Evolutionary conservation across 208 protist species (phyloP).

Genomic region (Entamoeba invadens): DNA sequence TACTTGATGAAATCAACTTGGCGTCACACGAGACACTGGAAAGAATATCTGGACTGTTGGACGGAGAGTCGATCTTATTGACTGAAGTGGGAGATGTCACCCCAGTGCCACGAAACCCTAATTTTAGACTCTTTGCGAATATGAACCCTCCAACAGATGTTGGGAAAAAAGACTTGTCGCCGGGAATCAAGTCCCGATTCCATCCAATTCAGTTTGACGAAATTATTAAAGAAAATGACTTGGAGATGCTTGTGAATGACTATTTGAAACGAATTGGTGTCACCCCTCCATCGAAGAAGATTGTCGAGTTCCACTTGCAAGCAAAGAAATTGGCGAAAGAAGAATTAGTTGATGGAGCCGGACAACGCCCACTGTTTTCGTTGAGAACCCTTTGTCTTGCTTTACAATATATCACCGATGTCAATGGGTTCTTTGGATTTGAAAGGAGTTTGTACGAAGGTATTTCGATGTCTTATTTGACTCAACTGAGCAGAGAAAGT

Average conservation of each 20-base stretch:
- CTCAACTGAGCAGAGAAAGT: constrained; percentile 67
- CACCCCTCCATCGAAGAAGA: constrained; percentile 53
- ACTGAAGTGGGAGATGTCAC: constrained; percentile 57
- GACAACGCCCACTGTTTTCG: constrained; percentile 72
- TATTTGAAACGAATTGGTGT: constrained; percentile 34
- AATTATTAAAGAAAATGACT: constrained; percentile 68
- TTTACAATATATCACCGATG: constrained; percentile 56
- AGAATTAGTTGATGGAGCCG: constrained; percentile 65
- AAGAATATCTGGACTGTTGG: constrained; percentile 30
- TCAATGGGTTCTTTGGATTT: constrained; percentile 63
- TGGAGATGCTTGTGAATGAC: constrained; percentile 62
- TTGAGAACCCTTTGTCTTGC: constrained; percentile 83
- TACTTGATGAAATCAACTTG: constrained; percentile 99
- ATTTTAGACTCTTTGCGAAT: constrained; percentile 96
- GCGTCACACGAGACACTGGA: constrained; percentile 86
- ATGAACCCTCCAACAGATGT: constrained; percentile 99
- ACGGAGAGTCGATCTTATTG: constrained; percentile 47
- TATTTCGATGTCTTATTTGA: constrained; percentile 78
- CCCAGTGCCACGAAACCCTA: constrained; percentile 64
- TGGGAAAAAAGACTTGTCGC: constrained; percentile 91
- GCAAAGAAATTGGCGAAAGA: constrained; percentile 50
- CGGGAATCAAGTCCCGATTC: constrained; percentile 73
- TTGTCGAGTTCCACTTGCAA: not conserved
- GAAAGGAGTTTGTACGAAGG: constrained; percentile 75
- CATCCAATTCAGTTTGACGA: constrained; percentile 93